Evolutionary conservation across 2,329 filamentous ascomycete species (phyloP).

Genomic region (Volutella citrinella): DNA sequence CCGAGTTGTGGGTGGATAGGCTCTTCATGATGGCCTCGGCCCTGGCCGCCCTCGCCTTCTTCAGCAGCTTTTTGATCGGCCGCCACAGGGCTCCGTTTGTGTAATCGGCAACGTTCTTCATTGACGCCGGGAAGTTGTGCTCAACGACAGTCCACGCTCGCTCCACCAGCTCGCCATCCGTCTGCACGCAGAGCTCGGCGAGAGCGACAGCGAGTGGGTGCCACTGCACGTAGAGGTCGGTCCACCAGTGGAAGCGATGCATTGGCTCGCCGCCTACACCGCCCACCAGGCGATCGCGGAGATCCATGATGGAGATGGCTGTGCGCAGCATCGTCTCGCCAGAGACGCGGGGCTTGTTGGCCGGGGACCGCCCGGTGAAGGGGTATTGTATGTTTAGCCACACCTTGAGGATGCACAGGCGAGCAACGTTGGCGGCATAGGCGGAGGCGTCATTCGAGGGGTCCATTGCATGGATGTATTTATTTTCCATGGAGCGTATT

Average conservation of each 20-base stretch:
- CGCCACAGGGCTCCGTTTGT: constrained; percentile 50
- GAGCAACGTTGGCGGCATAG: constrained; percentile 38
- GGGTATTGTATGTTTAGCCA: constrained; percentile 47
- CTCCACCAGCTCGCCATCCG: constrained; percentile 42
- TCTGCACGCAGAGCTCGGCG: constrained; percentile 49
- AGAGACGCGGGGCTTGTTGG: constrained; percentile 31
- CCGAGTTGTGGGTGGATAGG: no score
- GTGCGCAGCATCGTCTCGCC: constrained; percentile 43
- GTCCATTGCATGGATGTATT: constrained; percentile 36
- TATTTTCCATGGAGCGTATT: constrained; percentile 36
- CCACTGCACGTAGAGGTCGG: constrained; percentile 52
- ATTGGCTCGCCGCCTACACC: constrained; percentile 31
- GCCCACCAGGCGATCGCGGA: constrained; percentile 31
- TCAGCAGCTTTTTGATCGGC: constrained; percentile 51
- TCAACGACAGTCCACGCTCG: constrained; percentile 50
- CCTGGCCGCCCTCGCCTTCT: constrained; percentile 44
- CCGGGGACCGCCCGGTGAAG: constrained; percentile 31
- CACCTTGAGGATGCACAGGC: constrained; percentile 43
- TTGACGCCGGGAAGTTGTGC: constrained; percentile 40
- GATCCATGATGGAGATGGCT: constrained; percentile 45
- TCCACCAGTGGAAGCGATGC: constrained; percentile 48
- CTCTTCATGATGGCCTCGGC: constrained; percentile 27
- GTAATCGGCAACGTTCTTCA: constrained; percentile 46
- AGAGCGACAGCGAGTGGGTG: constrained; percentile 51
- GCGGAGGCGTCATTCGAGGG: constrained; percentile 31